Evolutionary conservation across 768 basidiomycete species (phyloP).

Genomic region (Phaeotremella fagi): DNA sequence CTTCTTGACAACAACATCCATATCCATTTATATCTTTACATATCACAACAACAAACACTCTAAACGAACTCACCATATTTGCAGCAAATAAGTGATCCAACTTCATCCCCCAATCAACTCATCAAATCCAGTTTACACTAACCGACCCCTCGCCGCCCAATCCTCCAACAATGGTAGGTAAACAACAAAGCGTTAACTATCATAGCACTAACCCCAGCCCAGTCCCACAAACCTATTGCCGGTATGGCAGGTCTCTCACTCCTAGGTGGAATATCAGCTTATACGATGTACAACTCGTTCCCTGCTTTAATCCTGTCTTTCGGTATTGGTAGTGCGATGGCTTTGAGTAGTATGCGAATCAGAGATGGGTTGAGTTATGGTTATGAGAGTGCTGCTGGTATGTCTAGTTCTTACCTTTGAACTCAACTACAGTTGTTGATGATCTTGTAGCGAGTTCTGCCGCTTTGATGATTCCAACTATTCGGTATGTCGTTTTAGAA

Average conservation of each 20-base stretch:
- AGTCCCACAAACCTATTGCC: slow-evolving; percentile 16
- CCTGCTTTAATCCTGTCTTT: slow-evolving; percentile 42
- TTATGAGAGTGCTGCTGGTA: slow-evolving; percentile 45
- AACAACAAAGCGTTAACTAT: neutral
- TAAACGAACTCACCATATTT: too few relatives aligned
- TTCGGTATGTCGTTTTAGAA: neutral
- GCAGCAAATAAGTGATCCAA: too few relatives aligned
- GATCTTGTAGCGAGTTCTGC: slow-evolving; percentile 12
- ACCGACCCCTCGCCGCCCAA: neutral
- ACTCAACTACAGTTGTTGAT: neutral
- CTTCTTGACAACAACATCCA: too few relatives aligned
- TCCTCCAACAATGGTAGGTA: neutral
- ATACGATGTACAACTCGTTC: slow-evolving; percentile 33
- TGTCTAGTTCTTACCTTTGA: slow-evolving; percentile 8
- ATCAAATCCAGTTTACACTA: too few relatives aligned
- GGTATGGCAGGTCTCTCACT: slow-evolving; percentile 39
- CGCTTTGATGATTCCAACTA: slow-evolving; percentile 17
- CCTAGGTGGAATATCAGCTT: slow-evolving; percentile 37
- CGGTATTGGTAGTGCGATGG: slow-evolving; percentile 42
- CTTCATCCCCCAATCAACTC: too few relatives aligned
- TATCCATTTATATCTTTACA: too few relatives aligned
- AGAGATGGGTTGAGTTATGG: slow-evolving; percentile 47
- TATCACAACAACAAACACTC: too few relatives aligned
- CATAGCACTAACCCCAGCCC: neutral
- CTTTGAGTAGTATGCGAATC: slow-evolving; percentile 42